A percentile compares a stretch with the other conserved stretches of the same genome.
These are phyloP conservation scores for Verticillium tricorpus DNA, from an alignment of 2,329 filamentous ascomycete genomes.

Conservation along the genomic window DNA sequence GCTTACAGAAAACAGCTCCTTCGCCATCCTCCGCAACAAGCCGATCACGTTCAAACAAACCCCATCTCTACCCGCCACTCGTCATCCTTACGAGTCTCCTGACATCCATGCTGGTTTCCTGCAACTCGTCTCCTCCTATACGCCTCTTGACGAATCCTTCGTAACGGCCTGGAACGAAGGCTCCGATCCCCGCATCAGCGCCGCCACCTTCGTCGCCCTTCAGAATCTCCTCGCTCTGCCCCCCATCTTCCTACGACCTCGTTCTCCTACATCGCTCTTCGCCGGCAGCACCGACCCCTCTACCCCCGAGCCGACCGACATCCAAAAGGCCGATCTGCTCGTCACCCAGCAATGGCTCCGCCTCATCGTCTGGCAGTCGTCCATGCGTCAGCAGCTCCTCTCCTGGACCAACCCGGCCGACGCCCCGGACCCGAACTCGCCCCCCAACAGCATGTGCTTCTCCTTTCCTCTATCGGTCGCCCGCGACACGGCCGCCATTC, in stretches of 20 bases:
- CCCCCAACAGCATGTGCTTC: slow-evolving; percentile 57
- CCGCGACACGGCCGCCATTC: slow-evolving; percentile 45
- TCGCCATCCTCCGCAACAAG: slow-evolving; percentile 59
- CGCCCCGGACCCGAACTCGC: slow-evolving; percentile 29
- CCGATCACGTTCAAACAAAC: slow-evolving; percentile 58
- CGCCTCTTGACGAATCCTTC: slow-evolving; percentile 59
- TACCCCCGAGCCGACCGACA: slow-evolving; percentile 47
- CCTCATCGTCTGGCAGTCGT: slow-evolving; percentile 69
- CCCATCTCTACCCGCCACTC: slow-evolving; percentile 48
- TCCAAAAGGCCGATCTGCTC: slow-evolving; percentile 64
- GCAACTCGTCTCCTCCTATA: slow-evolving; percentile 56
- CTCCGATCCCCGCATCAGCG: slow-evolving; percentile 28
- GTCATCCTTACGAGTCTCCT: slow-evolving; percentile 45
- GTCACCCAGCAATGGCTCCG: slow-evolving; percentile 68
- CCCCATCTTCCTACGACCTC: slow-evolving; percentile 23
- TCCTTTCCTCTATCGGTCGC: slow-evolving; percentile 59
- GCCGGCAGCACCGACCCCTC: slow-evolving; percentile 21
- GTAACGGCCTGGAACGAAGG: slow-evolving; percentile 61
- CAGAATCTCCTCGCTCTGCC: slow-evolving; percentile 28
- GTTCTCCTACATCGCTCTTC: slow-evolving; percentile 16
- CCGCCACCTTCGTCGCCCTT: slow-evolving; percentile 27
- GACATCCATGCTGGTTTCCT: slow-evolving; percentile 54
- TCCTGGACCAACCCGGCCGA: slow-evolving; percentile 36
- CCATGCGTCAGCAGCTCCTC: slow-evolving; percentile 60
- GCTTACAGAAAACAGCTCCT: slow-evolving; percentile 40